These are phyloP conservation scores for Posidonia oceanica DNA, from an alignment of 116 monocot genomes.

Conservation along the genomic window DNA sequence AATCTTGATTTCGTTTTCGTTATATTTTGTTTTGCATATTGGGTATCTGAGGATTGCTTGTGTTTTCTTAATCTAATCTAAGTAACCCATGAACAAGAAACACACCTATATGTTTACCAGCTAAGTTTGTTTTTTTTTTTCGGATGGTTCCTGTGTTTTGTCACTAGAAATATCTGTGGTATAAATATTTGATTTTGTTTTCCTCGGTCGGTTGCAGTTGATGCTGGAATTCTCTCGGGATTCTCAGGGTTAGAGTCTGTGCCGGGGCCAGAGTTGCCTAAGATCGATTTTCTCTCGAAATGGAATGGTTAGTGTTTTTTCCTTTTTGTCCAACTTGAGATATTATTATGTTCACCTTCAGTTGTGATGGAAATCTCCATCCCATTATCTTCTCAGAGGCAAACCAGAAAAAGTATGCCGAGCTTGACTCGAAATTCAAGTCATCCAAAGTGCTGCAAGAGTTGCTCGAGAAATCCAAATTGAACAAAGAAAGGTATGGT, in stretches of 20 bases:
- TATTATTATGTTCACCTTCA: too few species aligned
- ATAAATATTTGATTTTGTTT: neutral
- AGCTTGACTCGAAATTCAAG: constrained; percentile 78
- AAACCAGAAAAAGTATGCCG: constrained; percentile 84
- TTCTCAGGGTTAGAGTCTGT: constrained; percentile 75
- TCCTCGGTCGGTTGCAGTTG: constrained; percentile 23
- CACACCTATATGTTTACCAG: too few species aligned
- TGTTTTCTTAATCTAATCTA: too few species aligned
- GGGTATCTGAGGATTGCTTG: too few species aligned
- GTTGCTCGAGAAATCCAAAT: constrained; percentile 75
- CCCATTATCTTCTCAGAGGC: constrained; percentile 26
- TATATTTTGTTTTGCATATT: too few species aligned
- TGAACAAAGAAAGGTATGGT: constrained; percentile 62
- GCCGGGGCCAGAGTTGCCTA: constrained; percentile 75
- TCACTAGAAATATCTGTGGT: neutral
- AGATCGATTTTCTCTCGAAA: constrained; percentile 70
- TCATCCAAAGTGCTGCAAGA: constrained; percentile 72
- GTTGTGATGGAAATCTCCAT: neutral
- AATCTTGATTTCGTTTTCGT: too few species aligned
- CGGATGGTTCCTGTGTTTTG: too few species aligned
- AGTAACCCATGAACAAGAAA: too few species aligned
- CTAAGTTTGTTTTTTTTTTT: too few species aligned
- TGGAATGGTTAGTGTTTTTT: constrained; percentile 47
- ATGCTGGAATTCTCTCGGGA: constrained; percentile 84
- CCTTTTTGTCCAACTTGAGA: neutral